Evolutionary conservation across 495 filamentous ascomycete genomes (phyloP).

Genomic region (Neurospora sp.): DNA sequence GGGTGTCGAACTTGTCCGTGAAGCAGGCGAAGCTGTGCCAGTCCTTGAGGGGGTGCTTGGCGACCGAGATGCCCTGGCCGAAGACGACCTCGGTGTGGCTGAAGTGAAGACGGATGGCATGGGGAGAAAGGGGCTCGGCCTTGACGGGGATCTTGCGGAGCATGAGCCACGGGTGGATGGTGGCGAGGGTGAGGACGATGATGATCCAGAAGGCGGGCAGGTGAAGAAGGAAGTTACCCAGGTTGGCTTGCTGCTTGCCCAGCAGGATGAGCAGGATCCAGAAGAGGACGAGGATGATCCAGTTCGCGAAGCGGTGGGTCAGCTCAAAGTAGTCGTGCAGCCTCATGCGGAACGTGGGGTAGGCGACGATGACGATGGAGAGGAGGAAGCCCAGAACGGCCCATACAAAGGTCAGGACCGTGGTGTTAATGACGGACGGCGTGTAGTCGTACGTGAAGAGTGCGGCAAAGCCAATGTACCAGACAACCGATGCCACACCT

Average conservation of each 20-base stretch:
- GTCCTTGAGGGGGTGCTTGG: slow-evolving; percentile 52
- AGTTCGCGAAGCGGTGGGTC: slow-evolving; percentile 56
- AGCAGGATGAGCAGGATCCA: slow-evolving; percentile 53
- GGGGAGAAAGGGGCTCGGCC: slow-evolving; percentile 53
- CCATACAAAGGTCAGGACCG: slow-evolving; percentile 24
- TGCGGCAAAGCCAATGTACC: slow-evolving; percentile 49
- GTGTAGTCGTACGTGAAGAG: slow-evolving; percentile 37
- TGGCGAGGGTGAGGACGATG: slow-evolving; percentile 45
- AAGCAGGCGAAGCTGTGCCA: slow-evolving; percentile 79
- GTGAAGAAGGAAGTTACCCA: slow-evolving; percentile 33
- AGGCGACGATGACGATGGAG: slow-evolving; percentile 33
- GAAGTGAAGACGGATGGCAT: slow-evolving; percentile 63
- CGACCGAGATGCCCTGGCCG: slow-evolving; percentile 42
- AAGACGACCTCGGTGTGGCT: slow-evolving; percentile 39
- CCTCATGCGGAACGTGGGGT: slow-evolving; percentile 42
- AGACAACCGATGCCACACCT: slow-evolving; percentile 55
- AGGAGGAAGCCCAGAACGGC: slow-evolving; percentile 29
- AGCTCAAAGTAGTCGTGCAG: slow-evolving; percentile 56
- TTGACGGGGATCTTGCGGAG: slow-evolving; percentile 51
- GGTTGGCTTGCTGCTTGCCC: slow-evolving; percentile 17
- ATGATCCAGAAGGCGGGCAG: slow-evolving; percentile 63
- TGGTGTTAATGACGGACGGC: slow-evolving; percentile 9
- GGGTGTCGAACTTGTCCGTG: slow-evolving; percentile 31
- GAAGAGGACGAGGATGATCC: slow-evolving; percentile 51
- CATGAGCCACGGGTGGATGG: slow-evolving; percentile 58